A percentile compares a stretch with the other conserved stretches of the same genome.
Conservation (phyloP, 192 early-diverging fungal species). For the Cladochytrium replicatum region DNA sequence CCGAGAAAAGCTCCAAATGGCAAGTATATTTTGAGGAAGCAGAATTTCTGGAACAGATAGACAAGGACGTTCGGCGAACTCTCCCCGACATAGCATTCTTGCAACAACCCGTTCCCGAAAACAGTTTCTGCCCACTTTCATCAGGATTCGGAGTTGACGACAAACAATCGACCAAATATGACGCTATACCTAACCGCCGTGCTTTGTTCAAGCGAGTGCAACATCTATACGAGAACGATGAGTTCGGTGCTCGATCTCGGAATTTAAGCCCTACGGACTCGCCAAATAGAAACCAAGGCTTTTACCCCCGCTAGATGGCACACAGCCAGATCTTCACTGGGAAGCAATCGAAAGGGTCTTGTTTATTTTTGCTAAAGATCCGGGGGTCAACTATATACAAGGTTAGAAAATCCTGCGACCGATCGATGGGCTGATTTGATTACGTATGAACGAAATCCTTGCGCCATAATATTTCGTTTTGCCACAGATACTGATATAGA, state of each 20-base stretch:
- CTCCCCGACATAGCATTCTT: conserved; percentile 70
- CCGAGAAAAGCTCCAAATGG: conserved; percentile 48
- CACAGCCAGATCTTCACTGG: conserved; percentile 58
- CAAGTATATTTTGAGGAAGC: conserved; percentile 51
- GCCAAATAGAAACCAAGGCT: background rate
- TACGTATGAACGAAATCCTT: conserved; percentile 78
- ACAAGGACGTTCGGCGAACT: conserved; percentile 65
- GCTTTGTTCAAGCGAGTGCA: conserved; percentile 52
- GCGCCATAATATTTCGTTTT: conserved; percentile 72
- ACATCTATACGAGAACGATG: conserved; percentile 42
- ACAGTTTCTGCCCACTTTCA: conserved; percentile 1
- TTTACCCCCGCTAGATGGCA: conserved; percentile 2
- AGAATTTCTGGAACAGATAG: conserved; percentile 53
- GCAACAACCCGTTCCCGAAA: conserved; percentile 44
- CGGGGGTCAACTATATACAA: conserved; percentile 76
- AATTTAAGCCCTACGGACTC: background rate
- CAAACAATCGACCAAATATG: background rate
- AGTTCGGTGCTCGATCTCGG: conserved; percentile 44
- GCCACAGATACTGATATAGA: conserved; percentile 44
- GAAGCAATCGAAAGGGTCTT: conserved; percentile 69
- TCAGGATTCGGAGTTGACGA: no score
- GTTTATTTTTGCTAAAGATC: conserved; percentile 72
- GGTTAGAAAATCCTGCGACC: no score
- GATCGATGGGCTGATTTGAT: no score
- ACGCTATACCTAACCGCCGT: conserved; percentile 14